Conservation (phyloP, 1,139 yeast species). For the Magnusiomyces suaveolens region DNA sequence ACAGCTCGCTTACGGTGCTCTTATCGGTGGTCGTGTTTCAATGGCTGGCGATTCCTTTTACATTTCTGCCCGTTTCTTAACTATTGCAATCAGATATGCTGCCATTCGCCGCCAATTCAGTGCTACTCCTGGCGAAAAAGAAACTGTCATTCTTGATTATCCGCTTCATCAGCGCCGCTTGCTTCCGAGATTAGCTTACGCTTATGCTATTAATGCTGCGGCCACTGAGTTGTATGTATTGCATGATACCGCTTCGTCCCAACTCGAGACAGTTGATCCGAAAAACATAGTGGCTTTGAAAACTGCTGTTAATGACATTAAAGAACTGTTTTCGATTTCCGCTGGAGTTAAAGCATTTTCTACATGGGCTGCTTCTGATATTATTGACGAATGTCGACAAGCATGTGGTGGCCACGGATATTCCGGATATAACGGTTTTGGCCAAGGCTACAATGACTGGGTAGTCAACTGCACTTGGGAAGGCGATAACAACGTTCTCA, state of each 20-base stretch:
- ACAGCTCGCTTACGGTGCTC: slow-evolving; percentile 75
- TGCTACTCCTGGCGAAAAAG: slow-evolving; percentile 30
- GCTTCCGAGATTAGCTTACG: slow-evolving; percentile 64
- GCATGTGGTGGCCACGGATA: slow-evolving; percentile 92
- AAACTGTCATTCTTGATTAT: slow-evolving; percentile 51
- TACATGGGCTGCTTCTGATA: slow-evolving; percentile 68
- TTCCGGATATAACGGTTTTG: slow-evolving; percentile 75
- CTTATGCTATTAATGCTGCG: slow-evolving; percentile 64
- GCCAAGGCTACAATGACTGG: slow-evolving; percentile 79
- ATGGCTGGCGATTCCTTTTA: slow-evolving; percentile 80
- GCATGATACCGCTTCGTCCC: slow-evolving; percentile 40
- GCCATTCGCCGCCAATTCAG: slow-evolving; percentile 81
- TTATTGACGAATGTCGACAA: slow-evolving; percentile 78
- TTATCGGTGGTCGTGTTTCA: slow-evolving; percentile 74
- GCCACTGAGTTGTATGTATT: slow-evolving; percentile 51
- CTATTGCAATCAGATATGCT: slow-evolving; percentile 79
- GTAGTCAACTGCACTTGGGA: slow-evolving; percentile 94
- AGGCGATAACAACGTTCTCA: slow-evolving; percentile 84
- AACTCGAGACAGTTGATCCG: slow-evolving; percentile 35
- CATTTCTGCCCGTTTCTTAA: slow-evolving; percentile 62
- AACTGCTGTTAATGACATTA: slow-evolving; percentile 48
- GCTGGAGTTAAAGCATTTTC: slow-evolving; percentile 78
- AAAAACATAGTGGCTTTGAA: slow-evolving; percentile 28
- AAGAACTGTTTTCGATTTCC: slow-evolving; percentile 68
- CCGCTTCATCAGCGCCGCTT: slow-evolving; percentile 78